phyloP scores from a whole-genome alignment of 148 eudicot species.

The Diospyros kaki region DNA sequence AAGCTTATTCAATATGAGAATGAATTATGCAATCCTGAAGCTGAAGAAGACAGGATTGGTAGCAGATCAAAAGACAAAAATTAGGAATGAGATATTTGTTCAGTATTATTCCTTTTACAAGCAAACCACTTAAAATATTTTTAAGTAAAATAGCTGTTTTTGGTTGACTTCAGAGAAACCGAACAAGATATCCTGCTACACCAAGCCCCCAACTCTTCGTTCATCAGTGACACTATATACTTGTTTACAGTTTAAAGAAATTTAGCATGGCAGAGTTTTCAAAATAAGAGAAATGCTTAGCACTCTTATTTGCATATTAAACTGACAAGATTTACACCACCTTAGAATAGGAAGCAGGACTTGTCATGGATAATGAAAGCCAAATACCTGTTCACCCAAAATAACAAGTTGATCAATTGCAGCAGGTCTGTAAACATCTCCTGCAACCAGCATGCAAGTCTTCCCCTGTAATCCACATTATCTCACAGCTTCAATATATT shows the following conservation, averaged over 20 bases:
- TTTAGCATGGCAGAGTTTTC: neutral
- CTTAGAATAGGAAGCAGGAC: neutral
- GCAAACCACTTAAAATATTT: neutral
- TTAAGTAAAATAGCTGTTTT: neutral
- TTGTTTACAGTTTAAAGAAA: neutral
- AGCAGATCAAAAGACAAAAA: neutral
- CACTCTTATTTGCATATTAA: neutral
- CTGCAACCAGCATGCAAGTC: conserved; percentile 97
- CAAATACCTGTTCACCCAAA: conserved; percentile 74
- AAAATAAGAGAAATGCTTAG: neutral
- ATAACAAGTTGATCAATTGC: conserved; percentile 95
- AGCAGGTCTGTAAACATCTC: conserved; percentile 98
- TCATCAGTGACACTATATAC: neutral
- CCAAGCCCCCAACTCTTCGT: neutral
- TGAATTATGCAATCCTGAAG: conserved; percentile 17
- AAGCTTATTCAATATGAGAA: conserved; percentile 42
- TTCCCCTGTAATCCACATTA: conserved; percentile 55
- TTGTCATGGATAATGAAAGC: conserved; percentile 1
- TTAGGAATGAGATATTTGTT: neutral
- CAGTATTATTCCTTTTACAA: neutral
- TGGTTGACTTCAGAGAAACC: conserved; percentile 9
- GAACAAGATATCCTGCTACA: neutral
- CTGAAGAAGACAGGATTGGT: neutral
- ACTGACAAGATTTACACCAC: neutral
- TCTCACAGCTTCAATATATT: neutral